Evolutionary conservation across 2,329 filamentous ascomycete genomes (phyloP).

Genomic region (Helotiales sp.): DNA sequence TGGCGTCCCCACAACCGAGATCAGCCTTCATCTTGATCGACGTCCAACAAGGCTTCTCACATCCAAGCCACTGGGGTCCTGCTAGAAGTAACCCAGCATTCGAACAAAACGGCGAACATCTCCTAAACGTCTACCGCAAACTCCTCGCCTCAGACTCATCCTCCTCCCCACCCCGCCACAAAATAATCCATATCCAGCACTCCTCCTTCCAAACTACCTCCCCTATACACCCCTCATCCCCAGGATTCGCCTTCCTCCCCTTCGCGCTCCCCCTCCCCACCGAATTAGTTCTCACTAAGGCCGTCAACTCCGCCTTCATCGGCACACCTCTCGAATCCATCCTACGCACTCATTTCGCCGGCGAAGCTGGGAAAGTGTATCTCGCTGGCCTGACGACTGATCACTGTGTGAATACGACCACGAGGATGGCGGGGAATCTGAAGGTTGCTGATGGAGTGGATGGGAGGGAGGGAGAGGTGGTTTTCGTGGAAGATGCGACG

Average conservation of each 20-base stretch:
- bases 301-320: constrained; percentile 53
- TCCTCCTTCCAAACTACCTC: constrained; percentile 45
- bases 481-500: constrained; percentile 53
- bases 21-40: constrained; percentile 55
- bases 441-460: constrained; percentile 46
- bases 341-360: constrained; percentile 39
- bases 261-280: constrained; percentile 39
- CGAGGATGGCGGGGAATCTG: constrained; percentile 54
- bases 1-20: constrained; percentile 16
- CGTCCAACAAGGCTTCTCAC: constrained; percentile 50
- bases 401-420: constrained; percentile 55
- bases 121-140: constrained; percentile 48
- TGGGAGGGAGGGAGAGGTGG: constrained; percentile 44
- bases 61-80: constrained; percentile 48
- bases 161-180: constrained; percentile 36
- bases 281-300: constrained; percentile 50
- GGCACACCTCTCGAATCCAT: constrained; percentile 49
- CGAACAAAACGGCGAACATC: constrained; percentile 48
- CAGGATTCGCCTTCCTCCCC: constrained; percentile 27
- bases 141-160: constrained; percentile 46
- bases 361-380: constrained; percentile 23
- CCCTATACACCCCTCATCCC: constrained; percentile 45
- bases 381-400: constrained; percentile 53
- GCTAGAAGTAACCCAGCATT: constrained; percentile 51
- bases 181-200: constrained; percentile 54